Evolutionary conservation across 129 eudicot species (phyloP), one percentile per base, ranked within the genome.

Genomic region (Smallanthus sonchifolius): DNA sequence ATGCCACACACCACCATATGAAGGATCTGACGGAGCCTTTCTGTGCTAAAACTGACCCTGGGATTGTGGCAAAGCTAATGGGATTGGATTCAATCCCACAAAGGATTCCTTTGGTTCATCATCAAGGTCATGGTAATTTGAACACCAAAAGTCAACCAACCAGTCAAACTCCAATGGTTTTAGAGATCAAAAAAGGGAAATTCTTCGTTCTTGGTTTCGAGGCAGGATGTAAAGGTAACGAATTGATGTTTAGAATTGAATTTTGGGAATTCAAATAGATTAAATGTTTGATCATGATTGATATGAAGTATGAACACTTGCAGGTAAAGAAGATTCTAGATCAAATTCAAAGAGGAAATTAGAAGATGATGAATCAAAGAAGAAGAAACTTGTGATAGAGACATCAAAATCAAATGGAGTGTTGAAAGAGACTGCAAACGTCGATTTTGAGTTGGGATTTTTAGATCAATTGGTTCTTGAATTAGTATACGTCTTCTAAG

Each of bases 21-120:
- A 81, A 63, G 16, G 74, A 71, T 15, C 14, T 40, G 43, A 67
- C 70, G 1, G 79, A 55, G 65, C 59, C 65, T 19, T 34, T 66
- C n/a, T 71, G 34, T 40, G 35, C 74, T 43, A 44, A 10, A 3
- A 69, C 56, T 7, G 79, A 85, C 38, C 90, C 92, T 0, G 86
- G 87, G 42, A 7, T 88, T 10, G 90, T 91, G 42, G 97, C 92
- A 3, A 91, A 77, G 79, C 82, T 91, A 45, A 91, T 91, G 92
- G 97, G 95, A 9, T 83, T 88, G 69, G 95, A 91, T 59, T 84
- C 88, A 3, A 65, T 82, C 80, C 91, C 95, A 2, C 82, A 70
- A 78, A 42, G 72, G 45, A 54, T 61, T 28, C 10, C 47, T 20
- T 62, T 61, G 32, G 77, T 62, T 48, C 61, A 72, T 62, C 37